phyloP scores from a whole-genome alignment of 805 yeast species.

The Starmera amethionina region DNA sequence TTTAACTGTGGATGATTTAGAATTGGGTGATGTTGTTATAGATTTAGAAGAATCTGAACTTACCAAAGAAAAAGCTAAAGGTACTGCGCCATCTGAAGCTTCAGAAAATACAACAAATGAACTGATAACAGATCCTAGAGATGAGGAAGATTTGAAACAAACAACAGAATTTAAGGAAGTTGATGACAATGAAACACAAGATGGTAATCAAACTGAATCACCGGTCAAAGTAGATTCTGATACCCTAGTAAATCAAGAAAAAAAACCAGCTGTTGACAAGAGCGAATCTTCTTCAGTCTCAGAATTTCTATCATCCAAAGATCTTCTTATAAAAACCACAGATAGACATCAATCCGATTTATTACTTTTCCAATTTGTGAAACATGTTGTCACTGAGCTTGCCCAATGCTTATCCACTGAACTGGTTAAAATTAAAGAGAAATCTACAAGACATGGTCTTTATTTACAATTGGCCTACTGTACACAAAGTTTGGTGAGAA shows the following conservation, averaged over 20 bases:
- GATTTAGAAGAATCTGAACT: conserved; percentile 1
- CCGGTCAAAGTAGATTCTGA: background rate
- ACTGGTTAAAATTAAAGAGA: conserved; percentile 25
- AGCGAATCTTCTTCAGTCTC: too few species aligned
- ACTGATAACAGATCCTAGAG: conserved; percentile 7
- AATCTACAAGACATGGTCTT: conserved; percentile 47
- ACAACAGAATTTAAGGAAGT: background rate
- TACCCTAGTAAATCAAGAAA: background rate
- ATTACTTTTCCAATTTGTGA: conserved; percentile 28
- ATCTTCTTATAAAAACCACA: background rate
- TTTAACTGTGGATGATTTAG: conserved; percentile 23
- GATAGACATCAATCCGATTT: conserved; percentile 13
- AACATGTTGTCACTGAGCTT: conserved; percentile 22
- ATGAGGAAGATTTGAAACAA: conserved; percentile 16
- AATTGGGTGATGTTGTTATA: conserved; percentile 11
- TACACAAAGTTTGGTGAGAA: conserved; percentile 71
- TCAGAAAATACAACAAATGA: background rate
- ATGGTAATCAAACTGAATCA: background rate
- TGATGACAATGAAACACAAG: conserved; percentile 21
- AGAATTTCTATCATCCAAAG: too few species aligned
- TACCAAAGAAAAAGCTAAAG: background rate
- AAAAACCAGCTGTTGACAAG: background rate
- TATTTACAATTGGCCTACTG: conserved; percentile 81
- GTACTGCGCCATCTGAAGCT: conserved; percentile 12
- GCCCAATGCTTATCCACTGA: conserved; percentile 21